Evolutionary conservation across 495 filamentous ascomycete genomes (phyloP).

Genomic region (Antarctomyces pellizariae): DNA sequence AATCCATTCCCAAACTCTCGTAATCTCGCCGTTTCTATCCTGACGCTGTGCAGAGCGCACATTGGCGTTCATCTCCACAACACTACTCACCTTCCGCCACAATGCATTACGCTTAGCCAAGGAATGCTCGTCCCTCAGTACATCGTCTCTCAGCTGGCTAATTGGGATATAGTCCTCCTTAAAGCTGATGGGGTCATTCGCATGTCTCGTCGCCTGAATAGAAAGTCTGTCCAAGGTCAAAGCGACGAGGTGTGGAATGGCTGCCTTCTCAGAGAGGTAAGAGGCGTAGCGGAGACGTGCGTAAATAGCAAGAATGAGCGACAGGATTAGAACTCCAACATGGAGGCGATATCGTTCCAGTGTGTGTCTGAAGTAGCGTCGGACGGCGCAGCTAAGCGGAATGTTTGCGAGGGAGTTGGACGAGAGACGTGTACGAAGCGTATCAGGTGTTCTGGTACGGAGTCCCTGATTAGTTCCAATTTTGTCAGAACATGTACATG

Average conservation of each 20-base stretch:
- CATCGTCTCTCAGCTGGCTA: slow-evolving; percentile 76
- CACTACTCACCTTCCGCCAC: slow-evolving; percentile 56
- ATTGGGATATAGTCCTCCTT: slow-evolving; percentile 59
- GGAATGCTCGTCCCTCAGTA: slow-evolving; percentile 61
- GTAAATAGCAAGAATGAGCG: slow-evolving; percentile 27
- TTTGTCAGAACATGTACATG: slow-evolving; percentile 18
- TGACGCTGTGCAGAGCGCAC: slow-evolving; percentile 70
- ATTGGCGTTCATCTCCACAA: slow-evolving; percentile 87
- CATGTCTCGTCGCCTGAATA: slow-evolving; percentile 52
- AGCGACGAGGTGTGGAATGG: slow-evolving; percentile 58
- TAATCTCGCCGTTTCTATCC: slow-evolving; percentile 61
- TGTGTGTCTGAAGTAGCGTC: slow-evolving; percentile 73
- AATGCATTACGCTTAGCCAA: slow-evolving; percentile 47
- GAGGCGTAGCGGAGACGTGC: slow-evolving; percentile 28
- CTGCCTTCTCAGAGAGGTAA: slow-evolving; percentile 35
- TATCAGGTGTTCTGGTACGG: too few relatives aligned
- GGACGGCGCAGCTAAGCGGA: slow-evolving; percentile 69
- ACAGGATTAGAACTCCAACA: slow-evolving; percentile 46
- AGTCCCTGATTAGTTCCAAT: slow-evolving; percentile 61
- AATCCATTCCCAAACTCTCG: slow-evolving; percentile 91
- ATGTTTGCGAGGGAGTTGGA: slow-evolving; percentile 70
- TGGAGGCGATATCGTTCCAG: slow-evolving; percentile 87
- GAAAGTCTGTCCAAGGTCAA: slow-evolving; percentile 63
- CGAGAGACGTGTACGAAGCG: slow-evolving; percentile 31
- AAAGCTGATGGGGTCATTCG: slow-evolving; percentile 32